These are phyloP conservation scores for Leccinum imitatum DNA, from an alignment of 768 basidiomycete genomes.

Conservation along the genomic window DNA sequence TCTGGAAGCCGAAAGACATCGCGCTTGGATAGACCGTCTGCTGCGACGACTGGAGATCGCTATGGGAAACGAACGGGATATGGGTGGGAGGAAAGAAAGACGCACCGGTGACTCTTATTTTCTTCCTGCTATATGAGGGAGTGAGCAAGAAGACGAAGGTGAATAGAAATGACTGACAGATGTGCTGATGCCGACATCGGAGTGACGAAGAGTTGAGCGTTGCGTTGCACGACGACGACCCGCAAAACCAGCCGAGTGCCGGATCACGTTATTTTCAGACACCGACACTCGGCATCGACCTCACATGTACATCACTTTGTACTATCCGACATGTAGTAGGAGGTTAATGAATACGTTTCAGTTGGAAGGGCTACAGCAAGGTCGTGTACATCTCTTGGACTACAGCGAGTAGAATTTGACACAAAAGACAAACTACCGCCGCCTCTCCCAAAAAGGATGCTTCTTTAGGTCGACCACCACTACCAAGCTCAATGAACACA, in stretches of 20 bases:
- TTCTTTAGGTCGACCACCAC: neutral
- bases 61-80: neutral
- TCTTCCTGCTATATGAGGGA: slow-evolving; percentile 49
- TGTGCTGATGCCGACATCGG: slow-evolving; percentile 30
- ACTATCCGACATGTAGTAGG: no score
- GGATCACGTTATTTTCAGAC: slow-evolving; percentile 29
- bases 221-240: slow-evolving; percentile 12
- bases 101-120: slow-evolving; percentile 77
- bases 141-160: slow-evolving; percentile 11
- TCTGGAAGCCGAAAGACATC: slow-evolving; percentile 96
- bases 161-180: slow-evolving; percentile 23
- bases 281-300: slow-evolving; percentile 25
- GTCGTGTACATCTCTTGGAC: no score
- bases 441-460: slow-evolving; percentile 16
- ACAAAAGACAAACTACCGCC: neutral
- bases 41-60: slow-evolving; percentile 76
- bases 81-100: slow-evolving; percentile 1
- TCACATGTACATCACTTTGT: neutral
- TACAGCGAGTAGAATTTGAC: no score
- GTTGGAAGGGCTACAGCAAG: no score
- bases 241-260: slow-evolving; percentile 9
- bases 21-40: slow-evolving; percentile 89
- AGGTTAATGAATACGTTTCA: no score
- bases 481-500: slow-evolving; percentile 8
- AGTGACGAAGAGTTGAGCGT: slow-evolving; percentile 9